phyloP scores from a whole-genome alignment of 345 rosid genomes.

The Gynandropsis gynandra region DNA sequence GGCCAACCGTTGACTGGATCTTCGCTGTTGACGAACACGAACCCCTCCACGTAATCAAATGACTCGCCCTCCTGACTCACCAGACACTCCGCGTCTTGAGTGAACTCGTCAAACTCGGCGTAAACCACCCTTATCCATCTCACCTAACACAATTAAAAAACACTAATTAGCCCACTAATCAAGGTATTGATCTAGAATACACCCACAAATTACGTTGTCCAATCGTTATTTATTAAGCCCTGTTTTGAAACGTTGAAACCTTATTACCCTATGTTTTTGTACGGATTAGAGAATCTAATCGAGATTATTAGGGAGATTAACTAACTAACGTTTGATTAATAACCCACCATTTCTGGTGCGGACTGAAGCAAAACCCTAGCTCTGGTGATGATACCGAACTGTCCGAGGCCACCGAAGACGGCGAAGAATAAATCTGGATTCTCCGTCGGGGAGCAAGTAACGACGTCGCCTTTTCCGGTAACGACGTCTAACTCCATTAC shows the following conservation, averaged over 20 bases:
- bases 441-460: constrained; percentile 48
- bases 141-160: constrained; percentile 46
- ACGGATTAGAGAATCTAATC: background rate
- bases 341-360: constrained; percentile 74
- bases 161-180: background rate
- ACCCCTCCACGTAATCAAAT: constrained; percentile 88
- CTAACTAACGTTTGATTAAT: background rate
- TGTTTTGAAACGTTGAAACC: too few relatives aligned
- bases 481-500: constrained; percentile 86
- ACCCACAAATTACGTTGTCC: too few relatives aligned
- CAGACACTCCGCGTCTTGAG: constrained; percentile 71
- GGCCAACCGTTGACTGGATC: constrained; percentile 89
- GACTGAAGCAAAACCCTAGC: constrained; percentile 63
- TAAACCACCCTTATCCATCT: constrained; percentile 89
- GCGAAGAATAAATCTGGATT: constrained; percentile 65
- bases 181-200: background rate
- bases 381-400: constrained; percentile 83
- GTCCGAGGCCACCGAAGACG: constrained; percentile 83
- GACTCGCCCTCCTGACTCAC: constrained; percentile 46
- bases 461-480: constrained; percentile 62
- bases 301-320: background rate
- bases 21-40: constrained; percentile 71
- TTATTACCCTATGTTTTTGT: too few relatives aligned
- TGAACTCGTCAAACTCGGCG: constrained; percentile 57
- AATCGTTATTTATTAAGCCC: too few relatives aligned